Base-by-base conservation (phyloP, 108 stramenopile genomes). In the Phaeodactylum tricornutum region DNA sequence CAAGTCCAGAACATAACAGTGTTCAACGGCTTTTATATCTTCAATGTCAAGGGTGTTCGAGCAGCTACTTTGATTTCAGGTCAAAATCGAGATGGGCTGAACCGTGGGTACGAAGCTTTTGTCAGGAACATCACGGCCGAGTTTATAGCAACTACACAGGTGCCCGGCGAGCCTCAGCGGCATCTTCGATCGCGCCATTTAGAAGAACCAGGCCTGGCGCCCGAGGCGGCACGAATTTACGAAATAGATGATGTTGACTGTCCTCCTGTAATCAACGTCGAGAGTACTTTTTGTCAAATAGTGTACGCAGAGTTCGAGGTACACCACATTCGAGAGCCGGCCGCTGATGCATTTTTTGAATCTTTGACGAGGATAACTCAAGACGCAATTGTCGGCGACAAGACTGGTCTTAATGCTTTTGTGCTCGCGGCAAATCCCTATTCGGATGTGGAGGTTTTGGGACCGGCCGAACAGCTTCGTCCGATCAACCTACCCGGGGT, bases 11-110 rank as follows among this genome's bases (percentile, higher is more conserved):
- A 15, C 32, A 21, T 22, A 8, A 52, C 50, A 53, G 50, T 54
- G 9, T 73, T 49, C 53, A 66, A 56, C 56, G 40, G 65, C 19
- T 73, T 66, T 37, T 45, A 66, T 17, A 35, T 73, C 29, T 36
- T 50, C 23, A 66, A 66, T 35, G 28, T 22, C 8, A 15, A 15
- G 5, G 55, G 57, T 26, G 29, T 66, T 1, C 15, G 29, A 26
- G 64, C 63, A 1, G 24, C 16, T 16, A 32, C 47, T 29, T 29
- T 72, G 1, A 26, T 29, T 21, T 32, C 31, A 8, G 69, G 69
- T 19, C 8, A 56, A 1, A 55, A 60, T 27, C 50, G 59, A 26
- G 20, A 53, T 15, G 69, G 56, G 9, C 45, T 71, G 19, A 33
- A 71, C 21, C 17, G 27, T 15, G 69, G 57, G 14, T 71, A 71